Conservation (phyloP, 306 rosid genomes). For the Inga oerstediana region DNA sequence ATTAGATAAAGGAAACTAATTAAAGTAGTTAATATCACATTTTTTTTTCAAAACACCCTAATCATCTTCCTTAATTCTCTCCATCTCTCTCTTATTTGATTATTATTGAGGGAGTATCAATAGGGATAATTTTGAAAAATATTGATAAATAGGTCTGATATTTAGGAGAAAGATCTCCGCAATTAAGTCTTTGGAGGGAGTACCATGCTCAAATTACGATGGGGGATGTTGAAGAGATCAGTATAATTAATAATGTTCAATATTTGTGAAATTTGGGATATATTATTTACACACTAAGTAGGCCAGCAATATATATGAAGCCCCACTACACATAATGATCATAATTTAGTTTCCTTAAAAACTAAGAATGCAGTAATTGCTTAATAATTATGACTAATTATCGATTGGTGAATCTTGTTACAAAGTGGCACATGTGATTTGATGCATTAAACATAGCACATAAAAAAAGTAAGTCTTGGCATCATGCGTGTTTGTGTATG, state of each 20-base stretch:
- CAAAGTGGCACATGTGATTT: constrained; percentile 3
- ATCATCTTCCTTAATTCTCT: too few species aligned
- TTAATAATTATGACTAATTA: constrained; percentile 7
- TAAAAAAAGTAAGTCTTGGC: not conserved
- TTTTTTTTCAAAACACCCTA: too few species aligned
- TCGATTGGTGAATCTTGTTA: not conserved
- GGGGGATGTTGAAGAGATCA: not conserved
- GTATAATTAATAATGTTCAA: not conserved
- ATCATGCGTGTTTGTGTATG: not conserved
- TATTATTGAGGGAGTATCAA: too few species aligned
- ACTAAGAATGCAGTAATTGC: constrained; percentile 21
- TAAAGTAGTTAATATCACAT: too few species aligned
- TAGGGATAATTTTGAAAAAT: too few species aligned
- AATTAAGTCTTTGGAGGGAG: too few species aligned
- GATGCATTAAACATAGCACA: not conserved
- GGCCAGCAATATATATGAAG: not conserved
- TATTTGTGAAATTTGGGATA: not conserved
- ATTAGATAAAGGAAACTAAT: too few species aligned
- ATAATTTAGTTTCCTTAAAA: constrained; percentile 30
- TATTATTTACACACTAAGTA: not conserved
- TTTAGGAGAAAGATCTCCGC: too few species aligned
- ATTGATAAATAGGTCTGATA: too few species aligned
- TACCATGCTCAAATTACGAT: too few species aligned
- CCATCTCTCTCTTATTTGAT: too few species aligned
- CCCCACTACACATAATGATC: constrained; percentile 11